Evolutionary conservation across 2,329 filamentous ascomycete species (phyloP).

Genomic region (Ophiosphaerella herpotricha): DNA sequence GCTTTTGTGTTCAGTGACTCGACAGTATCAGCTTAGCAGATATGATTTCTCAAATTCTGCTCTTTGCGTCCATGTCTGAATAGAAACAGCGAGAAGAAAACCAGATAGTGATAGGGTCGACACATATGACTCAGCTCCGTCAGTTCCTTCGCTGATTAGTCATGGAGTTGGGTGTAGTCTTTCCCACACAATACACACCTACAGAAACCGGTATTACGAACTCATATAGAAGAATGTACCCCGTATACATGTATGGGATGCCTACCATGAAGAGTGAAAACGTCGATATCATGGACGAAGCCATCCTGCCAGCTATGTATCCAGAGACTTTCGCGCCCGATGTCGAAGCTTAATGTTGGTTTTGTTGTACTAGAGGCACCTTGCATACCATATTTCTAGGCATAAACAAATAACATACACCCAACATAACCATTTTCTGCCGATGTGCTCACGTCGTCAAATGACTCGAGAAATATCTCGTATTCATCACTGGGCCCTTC

Average conservation of each 20-base stretch:
- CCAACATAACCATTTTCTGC: no score
- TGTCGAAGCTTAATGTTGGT: no score
- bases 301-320: no score
- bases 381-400: no score
- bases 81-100: neutral
- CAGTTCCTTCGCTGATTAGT: neutral
- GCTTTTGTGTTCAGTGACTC: neutral
- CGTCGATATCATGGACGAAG: neutral
- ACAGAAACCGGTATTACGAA: neutral
- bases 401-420: no score
- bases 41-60: neutral
- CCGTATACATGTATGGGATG: neutral
- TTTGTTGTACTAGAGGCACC: no score
- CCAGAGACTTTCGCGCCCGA: no score
- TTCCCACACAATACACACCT: neutral
- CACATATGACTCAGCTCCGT: neutral
- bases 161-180: neutral
- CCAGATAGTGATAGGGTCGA: neutral
- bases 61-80: neutral
- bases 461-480: no score
- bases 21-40: neutral
- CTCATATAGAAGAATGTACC: no score
- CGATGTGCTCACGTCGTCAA: no score
- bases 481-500: no score
- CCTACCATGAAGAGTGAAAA: neutral